phyloP scores from a whole-genome alignment of 1,139 yeast species.

The Nakaseomyces nivariensis region DNA sequence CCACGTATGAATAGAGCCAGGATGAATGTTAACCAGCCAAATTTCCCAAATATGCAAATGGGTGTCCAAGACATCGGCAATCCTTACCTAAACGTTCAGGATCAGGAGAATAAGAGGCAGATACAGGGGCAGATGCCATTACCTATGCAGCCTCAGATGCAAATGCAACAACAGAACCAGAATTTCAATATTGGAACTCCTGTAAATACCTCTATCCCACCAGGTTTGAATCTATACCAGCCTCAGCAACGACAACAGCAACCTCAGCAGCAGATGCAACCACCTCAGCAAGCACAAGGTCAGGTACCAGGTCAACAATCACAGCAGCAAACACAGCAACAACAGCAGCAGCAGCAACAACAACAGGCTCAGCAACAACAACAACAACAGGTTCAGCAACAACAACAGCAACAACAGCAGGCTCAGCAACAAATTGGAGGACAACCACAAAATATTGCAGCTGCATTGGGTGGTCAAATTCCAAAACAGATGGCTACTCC shows the following conservation, averaged over 20 bases:
- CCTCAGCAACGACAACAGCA: slow-evolving; percentile 12
- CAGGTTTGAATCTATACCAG: slow-evolving; percentile 5
- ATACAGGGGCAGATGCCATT: neutral
- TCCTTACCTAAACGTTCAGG: slow-evolving; percentile 1
- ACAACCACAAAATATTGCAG: neutral
- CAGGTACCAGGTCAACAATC: slow-evolving; percentile 6
- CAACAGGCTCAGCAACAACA: slow-evolving; percentile 8
- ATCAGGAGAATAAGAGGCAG: slow-evolving; percentile 1
- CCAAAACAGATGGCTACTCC: slow-evolving; percentile 11
- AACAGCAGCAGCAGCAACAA: slow-evolving; percentile 8
- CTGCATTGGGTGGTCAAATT: slow-evolving; percentile 7
- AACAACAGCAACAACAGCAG: slow-evolving; percentile 5
- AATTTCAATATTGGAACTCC: neutral
- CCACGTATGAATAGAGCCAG: slow-evolving; percentile 21
- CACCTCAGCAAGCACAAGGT: slow-evolving; percentile 10
- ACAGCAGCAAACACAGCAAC: slow-evolving; percentile 11
- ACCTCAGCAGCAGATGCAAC: slow-evolving; percentile 9
- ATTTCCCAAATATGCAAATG: slow-evolving; percentile 2
- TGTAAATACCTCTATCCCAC: slow-evolving; percentile 3
- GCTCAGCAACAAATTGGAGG: slow-evolving; percentile 4
- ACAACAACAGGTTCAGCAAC: slow-evolving; percentile 5
- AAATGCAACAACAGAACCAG: slow-evolving; percentile 3
- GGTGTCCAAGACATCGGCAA: neutral
- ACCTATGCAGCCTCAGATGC: slow-evolving; percentile 1
- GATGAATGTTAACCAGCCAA: slow-evolving; percentile 12